These are phyloP conservation scores for Pichia sp. DNA, from an alignment of 1,139 yeast species.

Conservation along the genomic window DNA sequence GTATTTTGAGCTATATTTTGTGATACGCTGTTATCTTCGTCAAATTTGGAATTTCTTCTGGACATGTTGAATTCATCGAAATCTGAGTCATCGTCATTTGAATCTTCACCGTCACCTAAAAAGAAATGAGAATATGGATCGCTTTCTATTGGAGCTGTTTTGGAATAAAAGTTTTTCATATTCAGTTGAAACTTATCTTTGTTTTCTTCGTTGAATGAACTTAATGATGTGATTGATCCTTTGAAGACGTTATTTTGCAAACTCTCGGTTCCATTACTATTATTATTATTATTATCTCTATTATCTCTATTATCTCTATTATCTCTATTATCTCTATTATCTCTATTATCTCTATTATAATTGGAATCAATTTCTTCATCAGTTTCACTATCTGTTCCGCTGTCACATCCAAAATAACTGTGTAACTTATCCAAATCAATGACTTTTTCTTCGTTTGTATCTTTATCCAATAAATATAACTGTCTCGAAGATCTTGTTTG, in stretches of 20 bases:
- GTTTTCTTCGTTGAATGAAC: conserved; percentile 15
- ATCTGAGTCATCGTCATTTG: conserved; percentile 4
- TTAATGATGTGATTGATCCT: conserved; percentile 14
- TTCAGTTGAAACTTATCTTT: conserved; percentile 14
- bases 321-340: not conserved
- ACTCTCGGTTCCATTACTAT: conserved; percentile 1
- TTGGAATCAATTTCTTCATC: conserved; percentile 2
- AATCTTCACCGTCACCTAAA: not conserved
- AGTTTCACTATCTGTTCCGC: conserved; percentile 11
- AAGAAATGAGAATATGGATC: conserved; percentile 16
- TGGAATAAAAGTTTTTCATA: conserved; percentile 11
- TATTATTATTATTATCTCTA: conserved; percentile 1
- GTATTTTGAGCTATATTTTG: no score
- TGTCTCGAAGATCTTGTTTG: conserved; percentile 24
- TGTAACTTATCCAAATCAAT: conserved; percentile 23
- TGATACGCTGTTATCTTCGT: not conserved
- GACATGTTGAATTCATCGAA: conserved; percentile 9
- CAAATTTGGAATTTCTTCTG: conserved; percentile 2
- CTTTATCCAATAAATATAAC: conserved; percentile 17
- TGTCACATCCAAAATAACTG: conserved; percentile 21
- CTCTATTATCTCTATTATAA: conserved; percentile 1
- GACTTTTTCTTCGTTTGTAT: conserved; percentile 16
- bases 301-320: conserved; percentile 1
- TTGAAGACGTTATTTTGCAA: conserved; percentile 7
- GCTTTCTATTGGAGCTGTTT: conserved; percentile 6